Percentiles rank a stretch among this genome's conserved stretches.
Evolutionary conservation across 176 grass and related monocot genomes (phyloP).

Genomic region (Juncus inflexus): DNA sequence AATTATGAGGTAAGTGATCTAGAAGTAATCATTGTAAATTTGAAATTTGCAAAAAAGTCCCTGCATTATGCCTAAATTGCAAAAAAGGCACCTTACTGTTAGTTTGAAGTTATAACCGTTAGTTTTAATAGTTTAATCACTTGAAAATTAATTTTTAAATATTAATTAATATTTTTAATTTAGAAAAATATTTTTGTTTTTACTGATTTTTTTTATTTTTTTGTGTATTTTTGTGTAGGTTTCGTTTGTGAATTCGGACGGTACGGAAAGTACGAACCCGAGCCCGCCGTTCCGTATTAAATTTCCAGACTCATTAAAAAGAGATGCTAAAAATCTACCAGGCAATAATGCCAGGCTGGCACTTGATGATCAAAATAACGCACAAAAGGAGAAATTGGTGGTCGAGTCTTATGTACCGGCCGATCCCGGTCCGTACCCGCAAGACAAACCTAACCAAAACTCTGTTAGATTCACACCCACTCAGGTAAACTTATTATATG

Average conservation of each 20-base stretch:
- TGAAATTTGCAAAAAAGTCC: too few species aligned
- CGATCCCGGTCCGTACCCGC: slow-evolving; percentile 95
- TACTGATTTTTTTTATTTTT: too few species aligned
- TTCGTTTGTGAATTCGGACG: slow-evolving; percentile 83
- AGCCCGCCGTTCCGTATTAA: slow-evolving; percentile 69
- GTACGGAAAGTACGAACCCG: slow-evolving; percentile 57
- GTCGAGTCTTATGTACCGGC: slow-evolving; percentile 76
- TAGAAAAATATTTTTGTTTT: too few species aligned
- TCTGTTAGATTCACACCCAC: slow-evolving; percentile 92
- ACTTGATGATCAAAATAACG: slow-evolving; percentile 13
- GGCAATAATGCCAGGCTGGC: slow-evolving; percentile 44
- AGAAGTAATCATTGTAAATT: slow-evolving; percentile 7
- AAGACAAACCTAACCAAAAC: slow-evolving; percentile 97
- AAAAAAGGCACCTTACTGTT: neutral
- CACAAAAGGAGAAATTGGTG: slow-evolving; percentile 65
- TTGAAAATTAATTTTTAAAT: too few species aligned
- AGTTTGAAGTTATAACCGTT: neutral
- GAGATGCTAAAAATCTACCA: slow-evolving; percentile 60
- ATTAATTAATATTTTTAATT: too few species aligned
- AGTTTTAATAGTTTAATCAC: neutral
- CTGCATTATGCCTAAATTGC: slow-evolving; percentile 2
- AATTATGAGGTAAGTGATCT: slow-evolving; percentile 66
- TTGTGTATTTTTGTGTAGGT: slow-evolving; percentile 52
- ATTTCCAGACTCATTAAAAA: slow-evolving; percentile 76
- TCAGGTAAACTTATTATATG: slow-evolving; percentile 58